phyloP scores from a whole-genome alignment of 345 rosid species.

The Noccaea bulbosa region DNA sequence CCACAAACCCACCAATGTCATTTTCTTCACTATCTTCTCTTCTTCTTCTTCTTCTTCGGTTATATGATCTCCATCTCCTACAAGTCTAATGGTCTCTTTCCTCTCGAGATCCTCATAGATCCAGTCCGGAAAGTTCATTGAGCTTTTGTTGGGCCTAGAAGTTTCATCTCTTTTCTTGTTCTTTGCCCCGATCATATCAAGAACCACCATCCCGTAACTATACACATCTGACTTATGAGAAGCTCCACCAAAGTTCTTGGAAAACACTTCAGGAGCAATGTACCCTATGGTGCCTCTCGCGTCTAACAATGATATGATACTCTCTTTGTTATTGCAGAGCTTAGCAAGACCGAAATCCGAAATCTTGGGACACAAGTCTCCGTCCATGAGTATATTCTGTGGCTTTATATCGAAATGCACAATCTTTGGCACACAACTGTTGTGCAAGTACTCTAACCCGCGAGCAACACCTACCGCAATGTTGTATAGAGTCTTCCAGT shows the following conservation, averaged over 20 bases:
- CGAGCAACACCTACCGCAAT: slow-evolving; percentile 44
- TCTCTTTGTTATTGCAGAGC: slow-evolving; percentile 39
- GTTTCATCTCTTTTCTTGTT: neutral
- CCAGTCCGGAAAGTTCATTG: slow-evolving; percentile 38
- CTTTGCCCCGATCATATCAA: slow-evolving; percentile 39
- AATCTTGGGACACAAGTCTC: slow-evolving; percentile 47
- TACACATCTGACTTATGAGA: slow-evolving; percentile 44
- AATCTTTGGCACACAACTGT: slow-evolving; percentile 46
- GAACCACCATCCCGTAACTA: slow-evolving; percentile 46
- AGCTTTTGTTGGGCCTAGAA: neutral
- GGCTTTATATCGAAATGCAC: slow-evolving; percentile 54
- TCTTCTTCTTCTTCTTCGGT: slow-evolving; percentile 25
- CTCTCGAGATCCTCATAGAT: slow-evolving; percentile 33
- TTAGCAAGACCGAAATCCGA: slow-evolving; percentile 55
- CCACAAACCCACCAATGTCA: slow-evolving; percentile 40
- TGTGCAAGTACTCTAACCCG: slow-evolving; percentile 53
- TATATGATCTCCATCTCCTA: neutral
- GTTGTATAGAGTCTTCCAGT: slow-evolving; percentile 38
- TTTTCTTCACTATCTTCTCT: slow-evolving; percentile 26
- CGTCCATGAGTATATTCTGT: slow-evolving; percentile 44
- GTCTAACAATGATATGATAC: slow-evolving; percentile 38
- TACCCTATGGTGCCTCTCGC: slow-evolving; percentile 41
- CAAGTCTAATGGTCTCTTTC: neutral
- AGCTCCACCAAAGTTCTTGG: slow-evolving; percentile 44
- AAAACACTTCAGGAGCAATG: slow-evolving; percentile 47